Evolutionary conservation across 306 rosid species (phyloP).

Genomic region (Styphnolobium japonicum): DNA sequence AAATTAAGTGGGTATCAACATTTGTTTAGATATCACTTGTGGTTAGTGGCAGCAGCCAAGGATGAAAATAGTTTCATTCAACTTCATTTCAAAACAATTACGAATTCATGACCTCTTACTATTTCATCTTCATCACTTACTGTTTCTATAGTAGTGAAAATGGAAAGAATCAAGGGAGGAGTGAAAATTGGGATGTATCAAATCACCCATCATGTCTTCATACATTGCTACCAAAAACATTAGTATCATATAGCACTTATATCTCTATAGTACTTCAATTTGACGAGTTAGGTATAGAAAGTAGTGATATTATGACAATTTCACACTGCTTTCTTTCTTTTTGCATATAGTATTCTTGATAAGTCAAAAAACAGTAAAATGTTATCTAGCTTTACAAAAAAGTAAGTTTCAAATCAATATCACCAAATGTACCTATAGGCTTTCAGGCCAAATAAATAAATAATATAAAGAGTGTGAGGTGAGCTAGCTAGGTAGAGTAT

Average conservation of each 20-base stretch:
- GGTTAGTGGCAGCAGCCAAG: not conserved
- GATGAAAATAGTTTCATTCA: not conserved
- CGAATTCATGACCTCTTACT: not conserved
- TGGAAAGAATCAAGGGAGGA: no score
- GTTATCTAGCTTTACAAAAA: constrained; percentile 8
- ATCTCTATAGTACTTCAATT: not conserved
- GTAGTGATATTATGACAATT: not conserved
- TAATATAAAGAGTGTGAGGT: not conserved
- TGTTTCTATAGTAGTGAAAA: no score
- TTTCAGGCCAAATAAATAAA: not conserved
- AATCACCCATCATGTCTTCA: no score
- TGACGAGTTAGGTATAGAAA: not conserved
- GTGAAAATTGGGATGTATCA: no score
- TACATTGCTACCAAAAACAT: not conserved
- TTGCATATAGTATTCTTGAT: not conserved
- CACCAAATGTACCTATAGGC: constrained; percentile 3
- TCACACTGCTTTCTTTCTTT: not conserved
- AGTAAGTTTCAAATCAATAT: constrained; percentile 18
- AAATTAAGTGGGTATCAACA: not conserved
- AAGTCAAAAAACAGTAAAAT: not conserved
- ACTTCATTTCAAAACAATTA: not conserved
- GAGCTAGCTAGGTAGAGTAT: not conserved
- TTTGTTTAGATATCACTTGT: not conserved
- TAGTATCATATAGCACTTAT: no score
- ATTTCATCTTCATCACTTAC: no score